Evolutionary conservation across 1,284 basidiomycete genomes (phyloP).

Genomic region (Tilletia horrida): DNA sequence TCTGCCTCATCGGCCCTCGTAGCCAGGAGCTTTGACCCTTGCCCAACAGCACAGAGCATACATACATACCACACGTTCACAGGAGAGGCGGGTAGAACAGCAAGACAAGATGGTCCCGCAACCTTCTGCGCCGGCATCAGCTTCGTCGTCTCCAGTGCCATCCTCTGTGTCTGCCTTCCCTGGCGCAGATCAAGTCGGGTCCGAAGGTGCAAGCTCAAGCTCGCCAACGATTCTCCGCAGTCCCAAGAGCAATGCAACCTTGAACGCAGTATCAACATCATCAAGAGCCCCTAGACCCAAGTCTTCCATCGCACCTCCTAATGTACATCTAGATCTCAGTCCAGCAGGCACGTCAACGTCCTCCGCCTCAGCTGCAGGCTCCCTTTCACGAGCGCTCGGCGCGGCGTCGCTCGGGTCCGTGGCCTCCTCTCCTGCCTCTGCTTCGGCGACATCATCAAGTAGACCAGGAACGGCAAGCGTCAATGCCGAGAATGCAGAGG

Average conservation of each 20-base stretch:
- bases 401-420: neutral
- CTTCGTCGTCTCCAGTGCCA: neutral
- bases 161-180: neutral
- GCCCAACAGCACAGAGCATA: too few relatives aligned
- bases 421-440: neutral
- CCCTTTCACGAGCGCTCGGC: slow-evolving; percentile 5
- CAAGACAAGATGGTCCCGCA: neutral
- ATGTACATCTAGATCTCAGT: slow-evolving; percentile 38
- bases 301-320: slow-evolving; percentile 22
- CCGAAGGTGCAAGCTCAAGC: neutral
- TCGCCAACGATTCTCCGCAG: slow-evolving; percentile 3
- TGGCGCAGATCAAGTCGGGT: too few relatives aligned
- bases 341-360: slow-evolving; percentile 3
- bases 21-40: too few relatives aligned
- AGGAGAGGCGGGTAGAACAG: neutral
- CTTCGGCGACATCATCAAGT: slow-evolving; percentile 7
- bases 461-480: neutral
- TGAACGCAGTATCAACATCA: neutral
- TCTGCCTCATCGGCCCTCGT: too few relatives aligned
- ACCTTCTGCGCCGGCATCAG: neutral
- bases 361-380: slow-evolving; percentile 21
- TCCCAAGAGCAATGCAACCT: slow-evolving; percentile 15
- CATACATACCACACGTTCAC: too few relatives aligned
- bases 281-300: slow-evolving; percentile 15
- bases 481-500: slow-evolving; percentile 13